These are phyloP conservation scores for Penicillium olsonii DNA, from an alignment of 2,329 filamentous ascomycete genomes.

Conservation along the genomic window DNA sequence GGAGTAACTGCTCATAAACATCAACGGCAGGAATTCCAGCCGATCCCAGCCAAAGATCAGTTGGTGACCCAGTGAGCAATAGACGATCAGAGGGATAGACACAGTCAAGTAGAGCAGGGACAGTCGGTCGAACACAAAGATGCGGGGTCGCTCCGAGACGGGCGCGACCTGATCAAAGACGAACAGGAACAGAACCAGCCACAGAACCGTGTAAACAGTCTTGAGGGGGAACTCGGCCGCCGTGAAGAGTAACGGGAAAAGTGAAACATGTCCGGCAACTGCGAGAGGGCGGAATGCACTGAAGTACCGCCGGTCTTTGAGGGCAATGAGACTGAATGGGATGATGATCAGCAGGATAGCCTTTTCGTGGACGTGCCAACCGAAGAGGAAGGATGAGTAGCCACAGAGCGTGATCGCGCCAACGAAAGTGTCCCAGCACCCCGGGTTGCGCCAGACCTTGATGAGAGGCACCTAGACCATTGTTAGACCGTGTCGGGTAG, in stretches of 20 bases:
- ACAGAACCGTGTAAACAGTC: slow-evolving; percentile 86
- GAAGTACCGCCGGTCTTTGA: slow-evolving; percentile 86
- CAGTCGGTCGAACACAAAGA: slow-evolving; percentile 90
- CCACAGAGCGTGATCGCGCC: slow-evolving; percentile 88
- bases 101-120: slow-evolving; percentile 85
- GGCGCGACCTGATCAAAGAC: slow-evolving; percentile 86
- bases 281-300: slow-evolving; percentile 89
- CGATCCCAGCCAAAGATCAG: slow-evolving; percentile 72
- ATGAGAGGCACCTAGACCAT: slow-evolving; percentile 65
- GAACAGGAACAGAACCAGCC: slow-evolving; percentile 83
- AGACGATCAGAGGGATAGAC: slow-evolving; percentile 84
- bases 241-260: slow-evolving; percentile 93
- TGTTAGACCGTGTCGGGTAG: slow-evolving; percentile 15
- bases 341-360: slow-evolving; percentile 92
- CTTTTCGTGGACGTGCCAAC: slow-evolving; percentile 99
- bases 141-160: slow-evolving; percentile 73
- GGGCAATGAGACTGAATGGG: slow-evolving; percentile 88
- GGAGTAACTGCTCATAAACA: slow-evolving; percentile 95
- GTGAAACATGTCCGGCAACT: slow-evolving; percentile 89
- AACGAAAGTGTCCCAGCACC: slow-evolving; percentile 87
- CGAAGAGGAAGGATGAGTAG: slow-evolving; percentile 95
- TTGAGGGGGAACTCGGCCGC: slow-evolving; percentile 92
- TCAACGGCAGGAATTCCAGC: slow-evolving; percentile 89
- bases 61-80: slow-evolving; percentile 81
- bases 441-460: slow-evolving; percentile 78